Evolutionary conservation across 371 early-diverging fungal species (phyloP), one percentile per base, ranked within the genome.

Genomic region (Cokeromyces recurvatus): DNA sequence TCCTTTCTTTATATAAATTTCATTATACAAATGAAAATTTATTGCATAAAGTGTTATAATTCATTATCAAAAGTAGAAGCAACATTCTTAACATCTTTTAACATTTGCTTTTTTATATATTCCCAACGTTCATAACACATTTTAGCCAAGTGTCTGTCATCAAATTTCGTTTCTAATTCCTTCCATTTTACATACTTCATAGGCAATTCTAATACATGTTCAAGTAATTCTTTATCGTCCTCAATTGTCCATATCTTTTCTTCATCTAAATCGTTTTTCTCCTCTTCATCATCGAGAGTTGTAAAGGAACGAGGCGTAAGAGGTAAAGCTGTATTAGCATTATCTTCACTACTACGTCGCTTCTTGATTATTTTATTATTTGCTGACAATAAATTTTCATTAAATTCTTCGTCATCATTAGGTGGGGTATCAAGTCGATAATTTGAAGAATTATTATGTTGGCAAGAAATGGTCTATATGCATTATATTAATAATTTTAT

Each of bases 151-250:
- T 59, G 59, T 45, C 53, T 53, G 19, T 43, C 50, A 12, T 41
- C 38, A 37, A 59, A 59, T 16, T 35, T 43, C 15, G 25, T 17
- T 29, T 59, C 53, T 9, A 49, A 14, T 11, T 46, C 46, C 20
- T 59, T 49, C 59, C 59, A 59, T 71, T 82, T 35, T 77, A 52
- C n/a, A 35, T 52, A 32, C 15, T 45, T 52, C 6, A 32, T 12
- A 21, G 46, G 46, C 19, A 46, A 20, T 29, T 32, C 32, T n/a
- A 59, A 19, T 8, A 59, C 54, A 40, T 53, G 53, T 22, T 40
- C 31, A 23, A 59, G 20, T 20, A 59, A n/a, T 8, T 34, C 27
- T 11, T 45, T 49, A 32, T 59, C 59, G 7, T 59, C 59, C 2
- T 53, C 38, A 6, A 53, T n/a, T 29, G 50, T 42, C 59, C 59